Percentiles rank a stretch among this genome's conserved stretches.
These are phyloP conservation scores for Suhomyces anneliseae DNA, from an alignment of 1,139 yeast species.

Conservation along the genomic window DNA sequence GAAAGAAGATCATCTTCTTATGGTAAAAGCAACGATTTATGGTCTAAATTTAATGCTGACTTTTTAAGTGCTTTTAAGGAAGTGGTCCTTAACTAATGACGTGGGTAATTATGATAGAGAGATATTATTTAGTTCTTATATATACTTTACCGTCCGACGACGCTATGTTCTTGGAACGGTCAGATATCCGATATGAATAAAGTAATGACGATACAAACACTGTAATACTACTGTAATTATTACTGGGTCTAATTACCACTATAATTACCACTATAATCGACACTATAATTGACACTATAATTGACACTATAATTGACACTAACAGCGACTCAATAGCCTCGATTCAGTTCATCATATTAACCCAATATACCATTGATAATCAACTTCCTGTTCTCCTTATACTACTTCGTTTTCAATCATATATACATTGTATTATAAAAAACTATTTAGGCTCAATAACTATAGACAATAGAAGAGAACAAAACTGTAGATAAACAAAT, in stretches of 20 bases:
- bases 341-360: too few species aligned
- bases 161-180: background rate
- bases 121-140: background rate
- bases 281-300: too few species aligned
- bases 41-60: slow-evolving; percentile 5
- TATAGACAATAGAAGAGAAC: slow-evolving; percentile 8
- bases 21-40: slow-evolving; percentile 1
- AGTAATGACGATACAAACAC: too few species aligned
- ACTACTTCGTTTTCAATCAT: background rate
- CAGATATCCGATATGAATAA: too few species aligned
- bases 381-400: too few species aligned
- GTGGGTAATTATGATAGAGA: background rate
- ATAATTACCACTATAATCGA: too few species aligned
- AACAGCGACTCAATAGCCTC: too few species aligned
- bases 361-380: too few species aligned
- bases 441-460: slow-evolving; percentile 8
- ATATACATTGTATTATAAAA: slow-evolving; percentile 4
- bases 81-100: slow-evolving; percentile 2
- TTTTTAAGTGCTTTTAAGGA: slow-evolving; percentile 5
- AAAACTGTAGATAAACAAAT: slow-evolving; percentile 1
- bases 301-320: too few species aligned
- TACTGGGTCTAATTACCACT: background rate
- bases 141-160: background rate
- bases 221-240: background rate
- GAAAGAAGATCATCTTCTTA: slow-evolving; percentile 1